Base-by-base conservation (phyloP, 148 eudicot genomes). In the Rhododendron mucronatum region DNA sequence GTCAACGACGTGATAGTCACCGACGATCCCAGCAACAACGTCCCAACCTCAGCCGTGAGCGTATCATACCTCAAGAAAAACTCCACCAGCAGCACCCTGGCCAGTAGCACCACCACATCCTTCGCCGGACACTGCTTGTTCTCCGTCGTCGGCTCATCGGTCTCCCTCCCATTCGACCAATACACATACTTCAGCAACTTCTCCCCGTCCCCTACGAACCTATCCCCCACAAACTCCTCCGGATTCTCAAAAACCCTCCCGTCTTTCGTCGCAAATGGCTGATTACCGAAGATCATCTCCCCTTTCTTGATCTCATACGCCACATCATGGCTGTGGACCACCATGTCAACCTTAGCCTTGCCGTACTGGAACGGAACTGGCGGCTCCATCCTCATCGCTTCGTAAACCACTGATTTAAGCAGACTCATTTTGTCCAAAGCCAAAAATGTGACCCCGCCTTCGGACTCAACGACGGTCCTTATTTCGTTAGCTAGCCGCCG, bases 81-180 rank as follows among this genome's bases (percentile, higher is more conserved):
- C 85, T 93, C 96, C 74, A 91, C 95, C 88, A 93, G 44, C 86
- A 93, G 47, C 55, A 94, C 18, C 84, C 92, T 90, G 28, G 89
- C 84, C 76, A 93, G 6, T 35, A 94, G 85, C 88, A 91, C 88
- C 83, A 93, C 93, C 44, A 93, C 39, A 84, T 94, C 91, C 84
- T 93, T 93, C 30, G 78, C 96, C 16, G 95, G 89, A 37, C 96
- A 94, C 84, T 94, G 96, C 87, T 94, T 94, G 50, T 94, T 92
- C 59, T 86, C 86, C 35, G 55, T 85, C 28, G 89, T 92, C 35
- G 96, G 94, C 80, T 81, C 87, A 30, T 93, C 96, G 1, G 82
- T 90, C 85, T 91, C 93, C 16, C 90, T 82, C 21, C 94, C 95
- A 48, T 94, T 94, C 5, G 96, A 94, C 96, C 95, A 94, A 3